Base-by-base conservation (phyloP, 2,329 filamentous ascomycete genomes). In the Xylaria sp. region DNA sequence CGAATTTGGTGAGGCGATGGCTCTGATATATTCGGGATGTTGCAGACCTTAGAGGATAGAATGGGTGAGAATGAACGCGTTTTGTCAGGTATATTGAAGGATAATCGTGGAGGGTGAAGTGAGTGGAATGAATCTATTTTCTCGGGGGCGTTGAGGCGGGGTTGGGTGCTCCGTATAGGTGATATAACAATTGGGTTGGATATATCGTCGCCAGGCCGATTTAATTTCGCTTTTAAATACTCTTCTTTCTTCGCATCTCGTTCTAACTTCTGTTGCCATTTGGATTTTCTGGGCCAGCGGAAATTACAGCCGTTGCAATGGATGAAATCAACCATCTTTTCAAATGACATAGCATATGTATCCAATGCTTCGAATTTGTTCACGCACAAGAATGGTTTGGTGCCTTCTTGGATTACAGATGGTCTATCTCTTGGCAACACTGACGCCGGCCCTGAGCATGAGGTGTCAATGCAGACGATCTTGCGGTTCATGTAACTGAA, bases 241-340 rank as follows among this genome's bases (percentile, higher is more conserved):
- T 15, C 4, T 42, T 11, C 36, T 28, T 20, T 33, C 33, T 7
- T 42, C 33, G 20, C 33, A 20, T 46, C 4, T 36, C 20, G 33
- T 28, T 23, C 17, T 38, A 3, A 9, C 13, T 1, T 44, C 36
- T 3, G 51, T 40, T 36, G 23, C 9, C 1, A 1, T 23, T 38
- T 54, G 6, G 46, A 11, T 5, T 48, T 63, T 48, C 28, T 40
- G 6, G 59, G 53, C 51, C 54, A 62, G 1, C 13, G 28, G n/a
- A 28, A 48, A 13, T 26, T 4, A 0, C 6, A 0, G 20, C 65
- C 54, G 20, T 59, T 59, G 10, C 15, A 17, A 17, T 54, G 46
- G 31, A 67, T 59, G 46, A 59, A 63, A 15, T 67, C 65, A 3
- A 67, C 51, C 4, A 67, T 13, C 10, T 48, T 2, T 10, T 46